Evolutionary conservation across 208 protist species (phyloP), one percentile per base, ranked within the genome.

Genomic region (Borovskyia barvae): DNA sequence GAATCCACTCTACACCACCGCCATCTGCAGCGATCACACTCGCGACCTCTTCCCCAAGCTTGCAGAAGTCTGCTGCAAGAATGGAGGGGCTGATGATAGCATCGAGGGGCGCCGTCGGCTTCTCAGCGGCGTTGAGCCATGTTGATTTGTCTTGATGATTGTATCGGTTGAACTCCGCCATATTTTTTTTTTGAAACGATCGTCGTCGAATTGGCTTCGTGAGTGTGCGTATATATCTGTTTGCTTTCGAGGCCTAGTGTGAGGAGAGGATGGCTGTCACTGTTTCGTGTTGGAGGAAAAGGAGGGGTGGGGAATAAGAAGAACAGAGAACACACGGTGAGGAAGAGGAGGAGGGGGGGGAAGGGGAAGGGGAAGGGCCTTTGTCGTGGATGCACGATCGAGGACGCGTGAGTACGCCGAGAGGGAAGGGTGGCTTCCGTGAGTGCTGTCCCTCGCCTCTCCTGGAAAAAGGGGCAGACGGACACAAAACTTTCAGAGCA

Each of bases 1-100:
- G 98, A n/a, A 99, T 75, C 93, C 94, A 98, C 57, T 76, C 69
- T 20, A 35, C 51, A 17, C 81, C 88, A 3, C 77, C 82, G 6
- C 83, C 83, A 1, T 47, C 71, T 14, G 42, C n/a, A 3, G 79
- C 79, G 3, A 97, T 57, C 3, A 98, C 88, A 47, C 67, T 62
- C 14, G 63, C 55, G 43, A 90, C 92, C 57, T 97, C 95, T 19
- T 86, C 80, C 6, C 75, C 85, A 11, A 97, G 74, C 15, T 57
- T 41, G 28, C 83, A 76, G 64, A 98, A 96, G 68, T 98, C 90
- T 19, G 65, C 67, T 9, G 91, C 90, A 15, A 98, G 82, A 40
- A 98, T 93, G 19, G 95, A 98, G 5, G 95, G 95, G 24, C 80
- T 49, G 32, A 97, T 87, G 53, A 92, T 87, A 36, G 82, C 67